Percentiles rank a stretch among this genome's conserved stretches.
Evolutionary conservation across 2,329 filamentous ascomycete genomes (phyloP).

Genomic region (Penicillium brasilianum): DNA sequence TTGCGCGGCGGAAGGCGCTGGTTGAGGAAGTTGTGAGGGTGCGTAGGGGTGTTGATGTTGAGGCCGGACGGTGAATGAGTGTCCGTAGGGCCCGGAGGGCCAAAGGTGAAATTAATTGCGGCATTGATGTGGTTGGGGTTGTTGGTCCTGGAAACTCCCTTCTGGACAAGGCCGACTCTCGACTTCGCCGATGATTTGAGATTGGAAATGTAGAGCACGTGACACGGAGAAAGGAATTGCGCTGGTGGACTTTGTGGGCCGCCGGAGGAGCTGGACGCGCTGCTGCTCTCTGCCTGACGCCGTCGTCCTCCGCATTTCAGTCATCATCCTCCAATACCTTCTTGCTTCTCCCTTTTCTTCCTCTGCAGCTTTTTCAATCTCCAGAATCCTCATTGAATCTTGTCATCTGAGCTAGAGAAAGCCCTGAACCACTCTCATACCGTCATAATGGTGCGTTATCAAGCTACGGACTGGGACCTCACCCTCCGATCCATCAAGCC

Average conservation of each 20-base stretch:
- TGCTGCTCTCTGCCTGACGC: slow-evolving; percentile 31
- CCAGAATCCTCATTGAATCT: background rate
- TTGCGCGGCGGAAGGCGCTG: slow-evolving; percentile 20
- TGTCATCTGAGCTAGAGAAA: background rate
- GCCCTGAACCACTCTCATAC: slow-evolving; percentile 3
- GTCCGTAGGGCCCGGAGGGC: slow-evolving; percentile 43
- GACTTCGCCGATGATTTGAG: slow-evolving; percentile 17
- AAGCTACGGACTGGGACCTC: slow-evolving; percentile 25
- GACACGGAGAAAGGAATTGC: slow-evolving; percentile 26
- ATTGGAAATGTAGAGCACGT: slow-evolving; percentile 31
- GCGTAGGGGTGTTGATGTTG: slow-evolving; percentile 27
- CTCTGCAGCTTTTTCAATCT: background rate
- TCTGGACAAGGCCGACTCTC: slow-evolving; percentile 2
- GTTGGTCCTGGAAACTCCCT: slow-evolving; percentile 6
- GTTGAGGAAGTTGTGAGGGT: slow-evolving; percentile 32
- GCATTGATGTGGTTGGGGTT: slow-evolving; percentile 34
- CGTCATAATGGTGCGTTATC: slow-evolving; percentile 40
- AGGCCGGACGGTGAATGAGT: slow-evolving; percentile 35
- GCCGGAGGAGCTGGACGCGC: slow-evolving; percentile 47
- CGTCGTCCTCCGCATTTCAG: slow-evolving; percentile 25
- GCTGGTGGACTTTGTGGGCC: slow-evolving; percentile 29
- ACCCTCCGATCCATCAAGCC: slow-evolving; percentile 14
- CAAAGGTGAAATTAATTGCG: slow-evolving; percentile 41
- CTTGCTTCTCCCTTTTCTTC: slow-evolving; percentile 15
- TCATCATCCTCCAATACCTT: slow-evolving; percentile 18